Percentiles rank a stretch among this genome's conserved stretches.
phyloP scores from a whole-genome alignment of 2,329 filamentous ascomycete genomes.

The Scedosporium boydii region DNA sequence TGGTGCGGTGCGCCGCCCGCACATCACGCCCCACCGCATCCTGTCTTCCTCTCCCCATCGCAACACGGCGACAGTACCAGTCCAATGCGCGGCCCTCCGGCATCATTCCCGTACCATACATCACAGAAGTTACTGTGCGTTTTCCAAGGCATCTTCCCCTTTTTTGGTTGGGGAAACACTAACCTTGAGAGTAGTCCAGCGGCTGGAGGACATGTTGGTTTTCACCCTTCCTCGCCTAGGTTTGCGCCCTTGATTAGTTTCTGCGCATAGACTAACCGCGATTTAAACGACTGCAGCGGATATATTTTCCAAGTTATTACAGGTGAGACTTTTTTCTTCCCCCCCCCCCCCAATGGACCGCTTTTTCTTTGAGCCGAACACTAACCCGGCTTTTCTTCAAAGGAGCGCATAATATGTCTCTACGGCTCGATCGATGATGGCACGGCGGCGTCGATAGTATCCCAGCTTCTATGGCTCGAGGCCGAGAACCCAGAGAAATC shows the following conservation, averaged over 20 bases:
- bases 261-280: slow-evolving; percentile 7
- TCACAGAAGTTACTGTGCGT: slow-evolving; percentile 44
- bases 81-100: not conserved
- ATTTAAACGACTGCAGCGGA: slow-evolving; percentile 46
- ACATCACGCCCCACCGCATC: not conserved
- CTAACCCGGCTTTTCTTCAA: slow-evolving; percentile 9
- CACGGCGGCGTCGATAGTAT: slow-evolving; percentile 86
- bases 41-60: not conserved
- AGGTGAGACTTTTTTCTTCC: slow-evolving; percentile 34
- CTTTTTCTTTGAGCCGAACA: not conserved
- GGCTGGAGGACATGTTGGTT: slow-evolving; percentile 69
- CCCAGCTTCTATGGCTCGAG: slow-evolving; percentile 95
- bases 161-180: slow-evolving; percentile 14
- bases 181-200: slow-evolving; percentile 45
- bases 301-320: slow-evolving; percentile 71
- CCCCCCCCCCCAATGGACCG: too few relatives aligned
- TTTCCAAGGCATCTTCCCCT: not conserved
- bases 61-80: not conserved
- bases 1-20: not conserved
- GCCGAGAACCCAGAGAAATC: slow-evolving; percentile 91
- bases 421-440: slow-evolving; percentile 87
- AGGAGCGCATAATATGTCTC: slow-evolving; percentile 90
- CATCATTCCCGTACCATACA: slow-evolving; percentile 47
- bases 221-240: not conserved
- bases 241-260: too few relatives aligned